These are phyloP conservation scores for Skeletonema costatum DNA, from an alignment of 108 stramenopile genomes.

Conservation along the genomic window DNA sequence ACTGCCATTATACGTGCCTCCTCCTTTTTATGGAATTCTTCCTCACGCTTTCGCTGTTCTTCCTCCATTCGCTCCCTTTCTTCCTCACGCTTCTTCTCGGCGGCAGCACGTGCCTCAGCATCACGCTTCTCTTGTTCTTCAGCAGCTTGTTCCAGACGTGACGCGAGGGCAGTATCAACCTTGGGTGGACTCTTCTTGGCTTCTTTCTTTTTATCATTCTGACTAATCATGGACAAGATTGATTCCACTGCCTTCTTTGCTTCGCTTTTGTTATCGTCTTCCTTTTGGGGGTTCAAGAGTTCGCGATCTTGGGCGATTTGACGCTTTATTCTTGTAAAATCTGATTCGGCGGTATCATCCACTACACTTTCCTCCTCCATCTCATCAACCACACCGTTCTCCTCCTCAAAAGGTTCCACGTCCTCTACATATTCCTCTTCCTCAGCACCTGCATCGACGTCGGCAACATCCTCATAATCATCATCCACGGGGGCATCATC, in stretches of 20 bases:
- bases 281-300: slow-evolving; percentile 18
- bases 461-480: neutral
- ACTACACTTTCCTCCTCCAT: neutral
- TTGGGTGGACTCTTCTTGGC: slow-evolving; percentile 12
- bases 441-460: slow-evolving; percentile 2
- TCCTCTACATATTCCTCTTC: slow-evolving; percentile 15
- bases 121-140: slow-evolving; percentile 51
- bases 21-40: slow-evolving; percentile 34
- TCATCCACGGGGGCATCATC: neutral
- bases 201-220: slow-evolving; percentile 15
- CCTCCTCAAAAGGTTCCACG: neutral
- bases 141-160: slow-evolving; percentile 53
- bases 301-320: slow-evolving; percentile 33
- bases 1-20: slow-evolving; percentile 31
- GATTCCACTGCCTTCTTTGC: slow-evolving; percentile 42
- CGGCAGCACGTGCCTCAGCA: slow-evolving; percentile 25
- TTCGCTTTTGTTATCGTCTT: slow-evolving; percentile 13
- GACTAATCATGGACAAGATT: slow-evolving; percentile 35
- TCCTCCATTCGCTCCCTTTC: slow-evolving; percentile 20
- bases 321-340: slow-evolving; percentile 38
- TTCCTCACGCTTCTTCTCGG: slow-evolving; percentile 40
- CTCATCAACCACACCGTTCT: neutral
- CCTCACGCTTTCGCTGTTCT: slow-evolving; percentile 34
- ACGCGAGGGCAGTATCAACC: slow-evolving; percentile 34
- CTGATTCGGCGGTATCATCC: slow-evolving; percentile 1